Base-by-base conservation (phyloP, 306 rosid species). In the Pyrus communis region DNA sequence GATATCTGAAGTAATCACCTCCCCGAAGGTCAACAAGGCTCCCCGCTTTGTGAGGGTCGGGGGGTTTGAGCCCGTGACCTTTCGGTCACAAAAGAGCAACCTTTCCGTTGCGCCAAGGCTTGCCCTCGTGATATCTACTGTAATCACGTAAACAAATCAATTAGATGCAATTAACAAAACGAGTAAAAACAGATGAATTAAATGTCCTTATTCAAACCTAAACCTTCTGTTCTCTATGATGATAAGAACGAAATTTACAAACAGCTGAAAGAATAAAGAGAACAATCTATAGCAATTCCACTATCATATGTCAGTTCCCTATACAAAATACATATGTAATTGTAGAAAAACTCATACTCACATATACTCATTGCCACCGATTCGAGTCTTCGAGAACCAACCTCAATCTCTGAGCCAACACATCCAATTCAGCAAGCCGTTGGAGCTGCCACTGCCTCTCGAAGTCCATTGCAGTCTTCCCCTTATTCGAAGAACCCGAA, bases 371-470 rank as follows among this genome's bases (percentile, higher is more conserved):
- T 58, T 66, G 70, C 18, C 72, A 6, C 73, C 11, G 51, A 63
- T 80, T 65, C 23, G 77, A 73, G 66, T 84, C 45, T 58, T 76
- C 61, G 60, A 80, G 62, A 70, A 60, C 82, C 84, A 84, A 73
- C 70, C 77, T 80, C 74, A 84, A 63, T 38, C 82, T 81, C 68
- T 57, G 66, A 7, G 78, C 72, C 22, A 75, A 70, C 6, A 66
- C 76, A 63, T 79, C 86, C 43, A 83, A 67, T 14, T 83, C 86
- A 54, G 60, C 68, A 19, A 73, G 70, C 55, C 68, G 62, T 71
- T 79, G 81, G 55, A 49, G 73, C 73, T 66, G 79, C 86, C 84
- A 83, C 81, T 80, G 75, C 64, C 2, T 75, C 25, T 67, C 67
- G 3, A 83, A 79, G 35, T 45, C 77, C 67, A 22, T 28, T 65